These are phyloP conservation scores for Alternaria conjuncta DNA, from an alignment of 2,329 filamentous ascomycete genomes.

Conservation along the genomic window DNA sequence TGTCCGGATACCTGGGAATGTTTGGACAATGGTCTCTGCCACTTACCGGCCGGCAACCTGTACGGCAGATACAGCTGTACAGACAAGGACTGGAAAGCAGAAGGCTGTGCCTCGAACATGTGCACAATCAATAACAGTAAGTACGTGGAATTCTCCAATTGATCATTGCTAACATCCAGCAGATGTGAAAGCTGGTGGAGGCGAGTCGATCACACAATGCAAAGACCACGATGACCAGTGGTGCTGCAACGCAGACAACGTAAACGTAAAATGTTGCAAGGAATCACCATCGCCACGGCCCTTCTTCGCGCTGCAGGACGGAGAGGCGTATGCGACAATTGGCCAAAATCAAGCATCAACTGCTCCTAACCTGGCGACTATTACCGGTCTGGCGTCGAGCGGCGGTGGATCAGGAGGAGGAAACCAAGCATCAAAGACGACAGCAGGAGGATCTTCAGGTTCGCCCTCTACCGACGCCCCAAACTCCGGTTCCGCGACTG, in stretches of 20 bases:
- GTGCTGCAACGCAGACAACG: constrained; percentile 44
- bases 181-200: constrained; percentile 35
- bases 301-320: constrained; percentile 42
- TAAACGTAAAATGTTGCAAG: constrained; percentile 42
- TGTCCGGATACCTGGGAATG: constrained; percentile 47
- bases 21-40: constrained; percentile 47
- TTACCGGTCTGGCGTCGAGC: constrained; percentile 31
- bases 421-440: constrained; percentile 20
- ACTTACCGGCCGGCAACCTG: constrained; percentile 33
- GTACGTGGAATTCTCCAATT: background rate
- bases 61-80: constrained; percentile 47
- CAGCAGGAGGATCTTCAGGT: constrained; percentile 4
- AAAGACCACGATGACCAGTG: constrained; percentile 41
- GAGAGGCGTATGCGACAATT: constrained; percentile 41
- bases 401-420: constrained; percentile 13
- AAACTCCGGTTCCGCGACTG: background rate
- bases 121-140: constrained; percentile 46
- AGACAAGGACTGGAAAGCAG: constrained; percentile 41
- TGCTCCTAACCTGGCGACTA: constrained; percentile 28
- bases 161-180: constrained; percentile 1
- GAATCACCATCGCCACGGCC: constrained; percentile 37
- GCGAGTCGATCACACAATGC: constrained; percentile 43
- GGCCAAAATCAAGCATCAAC: constrained; percentile 30
- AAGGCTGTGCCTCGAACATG: constrained; percentile 42
- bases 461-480: constrained; percentile 7